Evolutionary conservation across 331 rosid genomes (phyloP).

Genomic region (Quercus lobata): DNA sequence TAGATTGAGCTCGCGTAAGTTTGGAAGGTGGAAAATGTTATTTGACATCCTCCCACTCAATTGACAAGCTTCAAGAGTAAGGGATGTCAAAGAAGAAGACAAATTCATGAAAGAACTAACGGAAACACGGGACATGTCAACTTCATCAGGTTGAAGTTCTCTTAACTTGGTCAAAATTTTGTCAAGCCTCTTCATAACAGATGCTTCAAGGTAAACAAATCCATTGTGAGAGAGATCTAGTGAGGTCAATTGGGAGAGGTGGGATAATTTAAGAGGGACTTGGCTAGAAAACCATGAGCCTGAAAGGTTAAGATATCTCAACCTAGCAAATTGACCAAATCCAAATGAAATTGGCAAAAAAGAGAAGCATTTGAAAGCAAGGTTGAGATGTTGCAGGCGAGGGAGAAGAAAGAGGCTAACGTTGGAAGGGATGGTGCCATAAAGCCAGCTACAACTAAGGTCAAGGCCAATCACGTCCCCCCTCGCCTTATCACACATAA

Average conservation of each 20-base stretch:
- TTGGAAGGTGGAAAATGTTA: conserved; percentile 8
- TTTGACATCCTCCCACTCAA: conserved; percentile 11
- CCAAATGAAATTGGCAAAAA: neutral
- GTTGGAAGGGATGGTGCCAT: too few relatives aligned
- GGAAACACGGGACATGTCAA: neutral
- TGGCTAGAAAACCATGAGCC: rapidly evolving
- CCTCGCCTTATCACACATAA: too few relatives aligned
- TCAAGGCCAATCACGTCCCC: too few relatives aligned
- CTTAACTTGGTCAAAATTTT: neutral
- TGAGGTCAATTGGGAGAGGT: conserved; percentile 1
- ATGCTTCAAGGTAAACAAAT: neutral
- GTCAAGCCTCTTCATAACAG: neutral
- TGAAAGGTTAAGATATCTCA: conserved; percentile 8
- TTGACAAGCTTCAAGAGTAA: rapidly evolving
- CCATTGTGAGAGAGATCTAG: neutral
- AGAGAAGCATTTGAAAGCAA: neutral
- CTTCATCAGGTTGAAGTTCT: neutral
- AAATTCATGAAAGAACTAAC: neutral
- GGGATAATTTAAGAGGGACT: neutral
- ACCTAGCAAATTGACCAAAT: neutral
- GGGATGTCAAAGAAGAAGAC: neutral
- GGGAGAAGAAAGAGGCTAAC: too few relatives aligned
- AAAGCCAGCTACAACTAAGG: too few relatives aligned
- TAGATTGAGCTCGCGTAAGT: neutral
- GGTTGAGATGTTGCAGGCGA: neutral